A percentile compares a stretch with the other conserved stretches of the same genome.
phyloP scores from a whole-genome alignment of 129 eudicot species.

The Ambrosia artemisiifolia region DNA sequence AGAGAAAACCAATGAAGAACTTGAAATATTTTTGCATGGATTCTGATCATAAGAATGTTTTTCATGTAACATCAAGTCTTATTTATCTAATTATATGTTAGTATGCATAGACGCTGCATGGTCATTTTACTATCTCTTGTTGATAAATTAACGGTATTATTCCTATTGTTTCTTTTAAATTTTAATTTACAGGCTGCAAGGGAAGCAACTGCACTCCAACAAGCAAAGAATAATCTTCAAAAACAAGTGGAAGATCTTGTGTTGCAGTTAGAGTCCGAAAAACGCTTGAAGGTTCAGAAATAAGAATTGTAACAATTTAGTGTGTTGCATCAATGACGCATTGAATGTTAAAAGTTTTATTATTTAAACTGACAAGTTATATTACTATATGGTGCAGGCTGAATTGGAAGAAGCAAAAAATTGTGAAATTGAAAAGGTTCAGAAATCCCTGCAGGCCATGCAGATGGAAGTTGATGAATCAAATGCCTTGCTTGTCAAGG shows the following conservation, averaged over 20 bases:
- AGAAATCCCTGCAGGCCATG: conserved; percentile 60
- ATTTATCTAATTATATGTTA: neutral
- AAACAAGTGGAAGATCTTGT: conserved; percentile 90
- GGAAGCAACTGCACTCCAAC: conserved; percentile 89
- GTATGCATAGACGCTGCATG: conserved; percentile 3
- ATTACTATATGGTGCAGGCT: conserved; percentile 42
- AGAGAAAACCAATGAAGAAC: neutral
- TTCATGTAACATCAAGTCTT: neutral
- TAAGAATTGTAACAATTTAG: neutral
- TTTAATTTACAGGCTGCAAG: conserved; percentile 59
- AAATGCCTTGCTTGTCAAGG: conserved; percentile 54
- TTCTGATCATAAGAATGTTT: neutral
- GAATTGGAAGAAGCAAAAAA: conserved; percentile 81
- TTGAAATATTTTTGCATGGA: neutral
- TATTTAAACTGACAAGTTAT: conserved; percentile 15
- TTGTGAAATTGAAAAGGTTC: conserved; percentile 61
- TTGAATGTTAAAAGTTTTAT: neutral
- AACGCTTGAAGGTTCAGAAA: conserved; percentile 71
- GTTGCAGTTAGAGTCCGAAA: conserved; percentile 74
- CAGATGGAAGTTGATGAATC: conserved; percentile 63
- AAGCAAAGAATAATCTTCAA: conserved; percentile 90
- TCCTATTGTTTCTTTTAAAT: neutral
- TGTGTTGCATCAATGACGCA: neutral
- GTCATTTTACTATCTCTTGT: neutral
- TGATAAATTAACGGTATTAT: neutral